Evolutionary conservation across 148 eudicot species (phyloP).

Genomic region (Diospyros lotus): DNA sequence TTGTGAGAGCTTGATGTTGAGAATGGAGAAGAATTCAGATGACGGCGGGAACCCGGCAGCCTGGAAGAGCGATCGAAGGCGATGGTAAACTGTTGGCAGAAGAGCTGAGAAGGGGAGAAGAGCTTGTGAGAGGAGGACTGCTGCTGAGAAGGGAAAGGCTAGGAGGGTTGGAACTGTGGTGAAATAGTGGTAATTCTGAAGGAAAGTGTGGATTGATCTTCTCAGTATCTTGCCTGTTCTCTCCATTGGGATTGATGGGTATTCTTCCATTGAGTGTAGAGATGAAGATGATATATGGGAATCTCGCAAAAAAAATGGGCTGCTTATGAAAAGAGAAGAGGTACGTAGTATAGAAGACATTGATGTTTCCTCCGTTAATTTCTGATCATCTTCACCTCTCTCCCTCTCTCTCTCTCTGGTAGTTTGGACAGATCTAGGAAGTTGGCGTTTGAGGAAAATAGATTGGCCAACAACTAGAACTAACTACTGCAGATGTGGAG

Average conservation of each 20-base stretch:
- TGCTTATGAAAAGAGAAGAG: neutral
- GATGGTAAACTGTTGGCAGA: conserved; percentile 33
- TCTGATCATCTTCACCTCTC: conserved; percentile 12
- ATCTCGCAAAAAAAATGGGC: neutral
- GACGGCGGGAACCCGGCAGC: conserved; percentile 50
- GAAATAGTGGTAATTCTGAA: conserved; percentile 51
- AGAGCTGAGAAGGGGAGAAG: conserved; percentile 37
- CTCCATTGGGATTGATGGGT: conserved; percentile 33
- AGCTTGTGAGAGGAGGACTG: conserved; percentile 52
- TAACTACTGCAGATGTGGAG: conserved; percentile 26
- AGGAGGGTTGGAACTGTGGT: conserved; percentile 44
- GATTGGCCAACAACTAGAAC: conserved; percentile 64
- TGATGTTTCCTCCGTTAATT: conserved; percentile 4
- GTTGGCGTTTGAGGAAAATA: conserved; percentile 38
- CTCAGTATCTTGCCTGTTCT: conserved; percentile 44
- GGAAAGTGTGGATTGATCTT: conserved; percentile 51
- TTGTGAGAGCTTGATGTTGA: conserved; percentile 64
- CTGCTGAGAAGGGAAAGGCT: conserved; percentile 57
- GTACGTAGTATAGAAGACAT: conserved; percentile 9
- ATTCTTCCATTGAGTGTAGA: neutral
- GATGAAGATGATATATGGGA: neutral
- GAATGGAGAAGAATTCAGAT: conserved; percentile 34
- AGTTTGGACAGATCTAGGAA: conserved; percentile 38
- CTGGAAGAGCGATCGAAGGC: conserved; percentile 33
- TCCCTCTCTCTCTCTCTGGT: conserved; percentile 23